Evolutionary conservation across 768 basidiomycete species (phyloP).

Genomic region (Hygrophorus russula): DNA sequence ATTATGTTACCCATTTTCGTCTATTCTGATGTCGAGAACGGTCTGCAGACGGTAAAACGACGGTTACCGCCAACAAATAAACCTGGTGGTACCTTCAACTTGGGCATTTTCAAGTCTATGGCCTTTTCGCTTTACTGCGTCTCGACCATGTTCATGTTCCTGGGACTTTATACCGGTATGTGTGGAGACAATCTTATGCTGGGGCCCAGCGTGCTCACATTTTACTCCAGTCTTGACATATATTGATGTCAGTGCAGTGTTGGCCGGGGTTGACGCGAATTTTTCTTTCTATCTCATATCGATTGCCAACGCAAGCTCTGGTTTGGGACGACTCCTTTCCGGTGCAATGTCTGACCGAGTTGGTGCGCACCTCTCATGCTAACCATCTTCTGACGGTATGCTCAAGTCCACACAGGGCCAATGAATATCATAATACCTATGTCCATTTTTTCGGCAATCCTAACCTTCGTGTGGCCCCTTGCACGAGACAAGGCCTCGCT

Average conservation of each 20-base stretch:
- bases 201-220: neutral
- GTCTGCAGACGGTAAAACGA: slow-evolving; percentile 19
- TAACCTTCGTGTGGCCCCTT: slow-evolving; percentile 56
- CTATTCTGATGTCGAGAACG: neutral
- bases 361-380: slow-evolving; percentile 19
- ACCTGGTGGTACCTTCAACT: slow-evolving; percentile 44
- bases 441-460: slow-evolving; percentile 31
- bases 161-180: slow-evolving; percentile 53
- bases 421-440: slow-evolving; percentile 50
- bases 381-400: neutral
- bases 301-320: slow-evolving; percentile 49
- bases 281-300: slow-evolving; percentile 50
- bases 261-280: slow-evolving; percentile 30
- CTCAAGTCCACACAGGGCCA: slow-evolving; percentile 27
- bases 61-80: slow-evolving; percentile 41
- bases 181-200: neutral
- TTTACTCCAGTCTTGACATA: slow-evolving; percentile 38
- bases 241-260: slow-evolving; percentile 39
- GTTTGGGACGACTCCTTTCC: slow-evolving; percentile 38
- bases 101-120: slow-evolving; percentile 28
- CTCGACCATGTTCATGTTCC: slow-evolving; percentile 37
- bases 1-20: neutral
- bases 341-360: slow-evolving; percentile 39
- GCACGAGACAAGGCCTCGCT: slow-evolving; percentile 25
- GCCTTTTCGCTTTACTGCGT: slow-evolving; percentile 42